phyloP scores from a whole-genome alignment of 192 early-diverging fungal species.

The Glomus cerebriforme region DNA sequence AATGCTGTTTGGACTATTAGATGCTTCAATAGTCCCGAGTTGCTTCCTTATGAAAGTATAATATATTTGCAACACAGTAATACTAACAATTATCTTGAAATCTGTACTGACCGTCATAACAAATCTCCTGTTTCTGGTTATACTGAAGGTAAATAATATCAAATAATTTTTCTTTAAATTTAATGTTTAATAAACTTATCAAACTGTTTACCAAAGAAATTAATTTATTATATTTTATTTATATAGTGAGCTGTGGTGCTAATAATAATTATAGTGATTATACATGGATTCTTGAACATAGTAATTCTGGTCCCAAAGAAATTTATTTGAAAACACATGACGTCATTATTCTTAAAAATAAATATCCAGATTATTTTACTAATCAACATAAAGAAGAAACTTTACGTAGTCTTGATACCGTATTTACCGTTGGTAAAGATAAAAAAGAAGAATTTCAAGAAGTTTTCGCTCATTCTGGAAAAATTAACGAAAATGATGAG shows the following conservation, averaged over 20 bases:
- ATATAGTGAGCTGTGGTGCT: not conserved
- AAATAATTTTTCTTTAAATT: not conserved
- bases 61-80: not conserved
- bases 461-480: not conserved
- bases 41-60: not conserved
- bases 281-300: not conserved
- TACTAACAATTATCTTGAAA: not conserved
- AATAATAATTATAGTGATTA: not conserved
- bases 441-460: not conserved
- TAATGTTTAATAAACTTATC: not conserved
- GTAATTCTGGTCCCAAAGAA: not conserved
- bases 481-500: not conserved
- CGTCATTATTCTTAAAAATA: not conserved
- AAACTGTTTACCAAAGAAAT: not conserved
- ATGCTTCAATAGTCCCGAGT: not conserved
- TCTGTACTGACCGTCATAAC: not conserved
- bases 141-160: not conserved
- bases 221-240: not conserved
- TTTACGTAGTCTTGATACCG: not conserved
- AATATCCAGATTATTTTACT: not conserved
- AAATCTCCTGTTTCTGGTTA: not conserved
- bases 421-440: not conserved
- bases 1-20: not conserved
- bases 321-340: not conserved
- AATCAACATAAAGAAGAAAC: not conserved